Evolutionary conservation across 1,284 basidiomycete species (phyloP).

Genomic region (Cryptococcus sp.): DNA sequence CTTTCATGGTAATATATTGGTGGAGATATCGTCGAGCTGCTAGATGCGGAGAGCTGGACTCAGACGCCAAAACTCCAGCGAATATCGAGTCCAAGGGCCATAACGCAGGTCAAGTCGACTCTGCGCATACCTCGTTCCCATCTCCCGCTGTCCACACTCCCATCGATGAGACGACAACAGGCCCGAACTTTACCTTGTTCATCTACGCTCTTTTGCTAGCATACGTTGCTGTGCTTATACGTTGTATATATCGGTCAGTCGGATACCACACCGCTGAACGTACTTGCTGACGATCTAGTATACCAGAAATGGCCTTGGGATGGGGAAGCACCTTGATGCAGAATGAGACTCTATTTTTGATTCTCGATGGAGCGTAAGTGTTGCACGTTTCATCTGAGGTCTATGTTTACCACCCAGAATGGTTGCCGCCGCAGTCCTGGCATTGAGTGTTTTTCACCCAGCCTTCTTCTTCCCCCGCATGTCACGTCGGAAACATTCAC

Average conservation of each 20-base stretch:
- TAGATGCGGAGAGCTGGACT: too few species aligned
- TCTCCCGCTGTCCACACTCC: too few species aligned
- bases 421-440: conserved; percentile 7
- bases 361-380: conserved; percentile 12
- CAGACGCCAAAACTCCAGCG: too few species aligned
- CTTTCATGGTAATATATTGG: conserved; percentile 8
- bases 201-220: conserved; percentile 7
- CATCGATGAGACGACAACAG: not conserved
- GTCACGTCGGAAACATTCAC: not conserved
- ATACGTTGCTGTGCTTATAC: conserved; percentile 6
- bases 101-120: too few species aligned
- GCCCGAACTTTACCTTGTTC: conserved; percentile 5
- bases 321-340: conserved; percentile 10
- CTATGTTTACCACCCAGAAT: conserved; percentile 1
- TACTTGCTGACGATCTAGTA: conserved; percentile 3
- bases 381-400: not conserved
- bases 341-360: conserved; percentile 10
- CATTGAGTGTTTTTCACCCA: conserved; percentile 7
- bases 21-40: not conserved
- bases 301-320: conserved; percentile 11
- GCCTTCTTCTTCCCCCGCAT: conserved; percentile 3
- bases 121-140: too few species aligned
- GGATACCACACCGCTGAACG: not conserved
- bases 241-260: conserved; percentile 14
- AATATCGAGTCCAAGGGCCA: too few species aligned